A percentile compares a stretch with the other conserved stretches of the same genome.
Conservation (phyloP, 1,284 basidiomycete genomes). For the Neonothopanus nambi region DNA sequence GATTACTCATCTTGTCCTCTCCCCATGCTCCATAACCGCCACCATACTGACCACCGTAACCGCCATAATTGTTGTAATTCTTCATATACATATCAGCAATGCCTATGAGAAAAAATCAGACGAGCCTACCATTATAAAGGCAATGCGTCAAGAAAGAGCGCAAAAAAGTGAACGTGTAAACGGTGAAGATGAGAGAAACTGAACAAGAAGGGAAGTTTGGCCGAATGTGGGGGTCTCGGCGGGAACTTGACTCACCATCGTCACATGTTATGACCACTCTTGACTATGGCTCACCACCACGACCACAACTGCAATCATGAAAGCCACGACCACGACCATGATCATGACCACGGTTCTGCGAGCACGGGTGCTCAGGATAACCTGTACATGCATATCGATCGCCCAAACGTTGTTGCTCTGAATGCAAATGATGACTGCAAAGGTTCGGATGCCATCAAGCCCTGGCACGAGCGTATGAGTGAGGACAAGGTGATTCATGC, state of each 20-base stretch:
- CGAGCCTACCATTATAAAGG: too few species aligned
- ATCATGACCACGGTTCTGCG: constrained; percentile 44
- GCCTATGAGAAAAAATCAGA: too few species aligned
- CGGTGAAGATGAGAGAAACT: too few species aligned
- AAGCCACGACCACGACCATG: constrained; percentile 54
- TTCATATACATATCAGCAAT: not conserved
- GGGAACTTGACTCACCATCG: too few species aligned
- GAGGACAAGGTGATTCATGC: constrained; percentile 53
- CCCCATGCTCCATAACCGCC: constrained; percentile 57
- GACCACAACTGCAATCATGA: constrained; percentile 57
- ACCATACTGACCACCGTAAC: constrained; percentile 45
- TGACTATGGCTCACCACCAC: constrained; percentile 50
- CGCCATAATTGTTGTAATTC: constrained; percentile 22
- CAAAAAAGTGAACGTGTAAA: too few species aligned
- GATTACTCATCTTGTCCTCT: constrained; percentile 78
- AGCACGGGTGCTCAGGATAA: constrained; percentile 67
- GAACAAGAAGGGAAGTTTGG: too few species aligned
- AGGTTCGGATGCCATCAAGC: constrained; percentile 65
- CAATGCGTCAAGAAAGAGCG: too few species aligned
- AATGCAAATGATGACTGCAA: constrained; percentile 51
- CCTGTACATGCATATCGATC: constrained; percentile 68
- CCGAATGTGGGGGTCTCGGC: too few species aligned
- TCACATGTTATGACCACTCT: too few species aligned
- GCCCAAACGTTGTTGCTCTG: constrained; percentile 68
- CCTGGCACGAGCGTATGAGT: constrained; percentile 70